Conservation (phyloP, 768 basidiomycete species). For the Podaxis sp. region DNA sequence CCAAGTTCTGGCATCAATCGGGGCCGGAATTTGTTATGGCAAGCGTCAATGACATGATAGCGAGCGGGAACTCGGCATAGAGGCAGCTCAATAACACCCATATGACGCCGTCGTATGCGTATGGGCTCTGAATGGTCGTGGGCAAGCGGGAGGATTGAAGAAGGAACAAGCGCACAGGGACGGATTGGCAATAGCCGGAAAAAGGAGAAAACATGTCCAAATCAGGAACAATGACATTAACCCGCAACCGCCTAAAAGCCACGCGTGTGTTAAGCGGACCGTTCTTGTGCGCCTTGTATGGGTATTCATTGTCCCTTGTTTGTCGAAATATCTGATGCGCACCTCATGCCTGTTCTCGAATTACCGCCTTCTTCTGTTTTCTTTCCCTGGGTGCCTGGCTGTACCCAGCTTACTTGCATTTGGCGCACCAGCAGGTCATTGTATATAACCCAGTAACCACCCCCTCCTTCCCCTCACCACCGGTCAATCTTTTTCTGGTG, state of each 20-base stretch:
- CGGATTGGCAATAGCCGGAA: not conserved
- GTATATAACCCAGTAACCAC: slow-evolving; percentile 13
- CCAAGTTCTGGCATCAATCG: no score
- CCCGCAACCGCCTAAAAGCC: not conserved
- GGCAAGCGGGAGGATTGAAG: not conserved
- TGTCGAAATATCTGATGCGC: slow-evolving; percentile 14
- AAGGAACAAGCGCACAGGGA: not conserved
- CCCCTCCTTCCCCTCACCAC: slow-evolving; percentile 12
- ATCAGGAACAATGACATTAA: slow-evolving; percentile 7
- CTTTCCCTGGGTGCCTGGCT: slow-evolving; percentile 1
- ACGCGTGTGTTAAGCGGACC: not conserved
- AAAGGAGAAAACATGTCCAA: slow-evolving; percentile 1
- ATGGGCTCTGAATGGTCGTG: not conserved
- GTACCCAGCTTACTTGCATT: not conserved
- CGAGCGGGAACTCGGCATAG: not conserved
- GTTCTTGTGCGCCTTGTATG: slow-evolving; percentile 17
- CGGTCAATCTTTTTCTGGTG: slow-evolving; percentile 8
- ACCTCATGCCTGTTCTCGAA: slow-evolving; percentile 8
- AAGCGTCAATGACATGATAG: no score
- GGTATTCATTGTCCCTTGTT: slow-evolving; percentile 23
- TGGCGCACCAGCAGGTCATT: not conserved
- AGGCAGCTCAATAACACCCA: not conserved
- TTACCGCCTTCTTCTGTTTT: slow-evolving; percentile 5
- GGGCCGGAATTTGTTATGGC: no score
- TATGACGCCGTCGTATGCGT: not conserved